phyloP scores from a whole-genome alignment of 2,329 filamentous ascomycete genomes.

The Elsinoe australis region DNA sequence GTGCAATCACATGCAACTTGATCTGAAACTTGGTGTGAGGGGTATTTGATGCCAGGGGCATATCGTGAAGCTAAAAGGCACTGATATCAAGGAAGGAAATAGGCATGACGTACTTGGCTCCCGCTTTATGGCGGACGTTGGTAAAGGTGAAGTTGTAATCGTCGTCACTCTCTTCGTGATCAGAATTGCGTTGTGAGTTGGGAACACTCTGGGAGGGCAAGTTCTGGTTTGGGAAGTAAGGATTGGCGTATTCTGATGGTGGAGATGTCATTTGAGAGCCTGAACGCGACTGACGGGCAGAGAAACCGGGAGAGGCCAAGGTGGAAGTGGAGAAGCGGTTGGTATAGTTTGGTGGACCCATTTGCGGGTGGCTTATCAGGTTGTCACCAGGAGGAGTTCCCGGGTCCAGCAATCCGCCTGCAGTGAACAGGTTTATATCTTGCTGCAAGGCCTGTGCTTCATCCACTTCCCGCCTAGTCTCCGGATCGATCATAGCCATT shows the following conservation, averaged over 20 bases:
- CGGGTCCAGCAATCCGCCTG: slow-evolving; percentile 82
- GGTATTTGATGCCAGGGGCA: not conserved
- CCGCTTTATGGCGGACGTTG: slow-evolving; percentile 63
- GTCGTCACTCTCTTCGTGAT: slow-evolving; percentile 77
- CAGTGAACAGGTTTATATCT: slow-evolving; percentile 55
- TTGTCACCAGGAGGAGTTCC: slow-evolving; percentile 86
- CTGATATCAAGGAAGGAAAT: not conserved
- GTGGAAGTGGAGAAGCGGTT: slow-evolving; percentile 86
- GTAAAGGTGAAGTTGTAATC: slow-evolving; percentile 45
- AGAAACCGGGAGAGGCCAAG: slow-evolving; percentile 65
- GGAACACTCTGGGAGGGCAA: slow-evolving; percentile 80
- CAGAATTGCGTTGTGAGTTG: slow-evolving; percentile 78
- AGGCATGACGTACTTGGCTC: slow-evolving; percentile 63
- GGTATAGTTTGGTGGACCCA: slow-evolving; percentile 69
- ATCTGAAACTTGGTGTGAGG: not conserved
- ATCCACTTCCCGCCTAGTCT: slow-evolving; percentile 72
- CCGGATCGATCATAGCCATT: slow-evolving; percentile 80
- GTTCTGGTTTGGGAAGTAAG: slow-evolving; percentile 34
- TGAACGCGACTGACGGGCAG: slow-evolving; percentile 59
- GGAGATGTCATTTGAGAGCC: slow-evolving; percentile 77
- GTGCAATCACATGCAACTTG: slow-evolving; percentile 1
- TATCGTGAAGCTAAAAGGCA: not conserved
- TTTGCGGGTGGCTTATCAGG: slow-evolving; percentile 41
- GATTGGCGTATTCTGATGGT: slow-evolving; percentile 53
- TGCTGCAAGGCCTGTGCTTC: slow-evolving; percentile 81